Base-by-base conservation (phyloP, 169 alveolate genomes). In the Amoebophrya sp. region DNA sequence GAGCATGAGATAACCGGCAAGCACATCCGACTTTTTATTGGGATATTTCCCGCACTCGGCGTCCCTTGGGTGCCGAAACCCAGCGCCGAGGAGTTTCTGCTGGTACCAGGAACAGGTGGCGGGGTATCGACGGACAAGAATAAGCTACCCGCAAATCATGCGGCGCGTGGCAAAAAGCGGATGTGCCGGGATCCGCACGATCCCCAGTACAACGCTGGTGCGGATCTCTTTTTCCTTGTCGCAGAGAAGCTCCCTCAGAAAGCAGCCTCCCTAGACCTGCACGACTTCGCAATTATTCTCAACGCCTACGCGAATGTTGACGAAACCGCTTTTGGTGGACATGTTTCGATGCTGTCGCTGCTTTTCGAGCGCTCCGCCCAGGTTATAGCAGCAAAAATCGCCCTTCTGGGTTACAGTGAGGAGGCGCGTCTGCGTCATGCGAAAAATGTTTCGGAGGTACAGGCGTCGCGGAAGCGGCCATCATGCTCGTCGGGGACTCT, bases 171-270 rank as follows among this genome's bases (percentile, higher is more conserved):
- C 38, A 65, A 18, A 26, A 65, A 65, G 33, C 33, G 0, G 18
- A 29, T 65, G 33, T 65, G 83, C 83, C 83, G 83, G 36, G 83
- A 65, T 36, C 83, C 83, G 83, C 38, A 29, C 38, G 83, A 65
- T 18, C 2, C 2, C 83, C 3, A 65, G 39, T 65, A 65, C 83
- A 6, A 18, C 26, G 83, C 83, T 29, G 12, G 18, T 18, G 83
- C 83, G 83, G 83, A 65, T 36, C 26, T 65, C 38, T 65, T 65
- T 26, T 65, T 6, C 83, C 83, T 65, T 10, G 83, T 65, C 33
- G 83, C 83, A 36, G 83, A 65, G 26, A 6, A 36, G 36, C n/a
- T 65, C 33, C 83, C 33, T 29, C 2, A 1, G 83, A 6, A 6
- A 6, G 83, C 83, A 6, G 26, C 2, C 2, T 29, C 10, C 38